phyloP scores from a whole-genome alignment of 164 flowering plant species.

The Magnolia sinica region DNA sequence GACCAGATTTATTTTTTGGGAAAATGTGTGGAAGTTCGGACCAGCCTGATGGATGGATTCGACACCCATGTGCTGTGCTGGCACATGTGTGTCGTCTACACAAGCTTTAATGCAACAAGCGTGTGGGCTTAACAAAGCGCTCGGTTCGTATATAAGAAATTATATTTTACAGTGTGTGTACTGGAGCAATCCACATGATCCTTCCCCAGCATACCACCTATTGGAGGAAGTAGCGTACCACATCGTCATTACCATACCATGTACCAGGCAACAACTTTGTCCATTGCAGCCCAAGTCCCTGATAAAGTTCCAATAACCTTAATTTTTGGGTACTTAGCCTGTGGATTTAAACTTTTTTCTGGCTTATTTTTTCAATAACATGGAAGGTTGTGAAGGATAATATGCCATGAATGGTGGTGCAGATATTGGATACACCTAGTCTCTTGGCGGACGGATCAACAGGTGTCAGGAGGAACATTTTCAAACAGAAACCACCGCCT shows the following conservation, averaged over 20 bases:
- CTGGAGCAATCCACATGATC: not conserved
- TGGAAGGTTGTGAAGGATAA: not conserved
- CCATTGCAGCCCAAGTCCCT: not conserved
- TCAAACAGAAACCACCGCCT: conserved; percentile 66
- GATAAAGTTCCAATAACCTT: no score
- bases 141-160: no score
- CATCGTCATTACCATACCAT: not conserved
- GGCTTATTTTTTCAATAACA: not conserved
- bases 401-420: conserved; percentile 19
- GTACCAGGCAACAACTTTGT: not conserved
- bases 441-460: conserved; percentile 66
- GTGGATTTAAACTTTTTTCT: not conserved
- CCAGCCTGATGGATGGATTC: no score
- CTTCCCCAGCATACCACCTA: not conserved
- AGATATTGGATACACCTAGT: conserved; percentile 91
- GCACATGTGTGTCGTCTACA: no score
- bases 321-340: not conserved
- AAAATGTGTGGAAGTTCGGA: no score
- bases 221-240: not conserved
- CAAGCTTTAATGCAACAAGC: no score
- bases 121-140: no score
- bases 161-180: no score
- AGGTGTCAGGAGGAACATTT: conserved; percentile 70
- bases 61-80: no score
- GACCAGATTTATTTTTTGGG: no score